Evolutionary conservation across 257 asterid species (phyloP).

Genomic region (Buddleja alternifolia): DNA sequence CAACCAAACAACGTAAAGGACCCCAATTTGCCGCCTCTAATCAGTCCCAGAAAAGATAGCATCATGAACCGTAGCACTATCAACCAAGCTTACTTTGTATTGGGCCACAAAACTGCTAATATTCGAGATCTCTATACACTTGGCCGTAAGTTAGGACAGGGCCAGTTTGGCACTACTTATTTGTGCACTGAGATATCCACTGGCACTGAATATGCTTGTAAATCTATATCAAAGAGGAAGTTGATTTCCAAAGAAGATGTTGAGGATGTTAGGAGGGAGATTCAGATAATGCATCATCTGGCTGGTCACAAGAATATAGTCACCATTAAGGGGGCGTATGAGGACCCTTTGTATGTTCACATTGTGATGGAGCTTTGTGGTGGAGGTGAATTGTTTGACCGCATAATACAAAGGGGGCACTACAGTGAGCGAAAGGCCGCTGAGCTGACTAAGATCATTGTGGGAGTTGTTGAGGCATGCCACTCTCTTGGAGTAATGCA

Average conservation of each 20-base stretch:
- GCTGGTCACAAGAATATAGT: conserved; percentile 90
- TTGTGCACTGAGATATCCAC: conserved; percentile 69
- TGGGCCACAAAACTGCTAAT: conserved; percentile 81
- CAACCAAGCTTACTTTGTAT: conserved; percentile 63
- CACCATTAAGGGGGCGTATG: conserved; percentile 88
- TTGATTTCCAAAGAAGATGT: conserved; percentile 83
- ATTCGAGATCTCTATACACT: conserved; percentile 76
- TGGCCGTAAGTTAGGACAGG: conserved; percentile 88
- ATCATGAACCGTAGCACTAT: conserved; percentile 61
- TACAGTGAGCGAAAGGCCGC: conserved; percentile 93
- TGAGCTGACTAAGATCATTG: conserved; percentile 78
- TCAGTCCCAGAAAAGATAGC: conserved; percentile 53
- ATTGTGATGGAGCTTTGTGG: conserved; percentile 93
- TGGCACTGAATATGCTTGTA: conserved; percentile 74
- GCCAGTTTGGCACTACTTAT: conserved; percentile 87
- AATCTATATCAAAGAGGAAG: conserved; percentile 89
- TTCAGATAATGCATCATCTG: conserved; percentile 96
- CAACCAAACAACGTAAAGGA: conserved; percentile 38
- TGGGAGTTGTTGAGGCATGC: conserved; percentile 95
- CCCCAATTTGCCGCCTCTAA: conserved; percentile 32
- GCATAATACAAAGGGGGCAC: conserved; percentile 90
- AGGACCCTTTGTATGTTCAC: conserved; percentile 82
- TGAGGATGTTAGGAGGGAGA: conserved; percentile 93
- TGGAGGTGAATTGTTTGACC: conserved; percentile 93
- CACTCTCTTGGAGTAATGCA: conserved; percentile 97